A percentile compares a stretch with the other conserved stretches of the same genome.
phyloP scores from a whole-genome alignment of 345 rosid species.

The Excoecaria cochinchinensis region DNA sequence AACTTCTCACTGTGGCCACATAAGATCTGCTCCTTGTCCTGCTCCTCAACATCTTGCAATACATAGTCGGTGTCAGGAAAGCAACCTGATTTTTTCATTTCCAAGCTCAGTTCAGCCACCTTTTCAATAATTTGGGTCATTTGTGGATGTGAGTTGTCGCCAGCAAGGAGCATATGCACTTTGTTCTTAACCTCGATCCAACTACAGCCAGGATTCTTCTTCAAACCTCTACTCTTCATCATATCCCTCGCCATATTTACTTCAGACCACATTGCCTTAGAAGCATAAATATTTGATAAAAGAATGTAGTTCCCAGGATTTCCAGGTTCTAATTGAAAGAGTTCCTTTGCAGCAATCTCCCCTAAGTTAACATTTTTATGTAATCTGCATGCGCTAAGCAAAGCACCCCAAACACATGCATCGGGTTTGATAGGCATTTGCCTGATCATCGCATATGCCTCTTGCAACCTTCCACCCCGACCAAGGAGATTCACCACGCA shows the following conservation, averaged over 20 bases:
- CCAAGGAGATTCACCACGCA: slow-evolving; percentile 80
- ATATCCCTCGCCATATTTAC: slow-evolving; percentile 47
- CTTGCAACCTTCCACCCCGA: slow-evolving; percentile 62
- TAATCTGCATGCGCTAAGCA: slow-evolving; percentile 73
- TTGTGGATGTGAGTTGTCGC: slow-evolving; percentile 58
- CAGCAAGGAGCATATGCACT: slow-evolving; percentile 62
- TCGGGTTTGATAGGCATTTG: slow-evolving; percentile 62
- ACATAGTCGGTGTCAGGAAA: slow-evolving; percentile 48
- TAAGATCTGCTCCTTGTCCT: slow-evolving; percentile 59
- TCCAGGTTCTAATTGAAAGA: slow-evolving; percentile 49
- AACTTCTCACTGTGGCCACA: slow-evolving; percentile 78
- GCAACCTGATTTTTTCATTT: slow-evolving; percentile 57
- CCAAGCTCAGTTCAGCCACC: slow-evolving; percentile 40
- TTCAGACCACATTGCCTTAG: slow-evolving; percentile 62
- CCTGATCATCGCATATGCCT: slow-evolving; percentile 57
- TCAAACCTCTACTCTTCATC: slow-evolving; percentile 54
- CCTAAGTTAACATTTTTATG: slow-evolving; percentile 64
- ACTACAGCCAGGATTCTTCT: slow-evolving; percentile 72
- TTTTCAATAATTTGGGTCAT: slow-evolving; percentile 44
- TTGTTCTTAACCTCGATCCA: slow-evolving; percentile 69
- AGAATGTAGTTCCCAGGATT: slow-evolving; percentile 67
- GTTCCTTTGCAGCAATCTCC: slow-evolving; percentile 52
- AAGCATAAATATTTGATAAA: slow-evolving; percentile 63
- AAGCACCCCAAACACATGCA: slow-evolving; percentile 80
- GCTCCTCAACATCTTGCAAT: slow-evolving; percentile 63